Base-by-base conservation (phyloP, 2,329 filamentous ascomycete genomes). In the Penicillium frequentans region DNA sequence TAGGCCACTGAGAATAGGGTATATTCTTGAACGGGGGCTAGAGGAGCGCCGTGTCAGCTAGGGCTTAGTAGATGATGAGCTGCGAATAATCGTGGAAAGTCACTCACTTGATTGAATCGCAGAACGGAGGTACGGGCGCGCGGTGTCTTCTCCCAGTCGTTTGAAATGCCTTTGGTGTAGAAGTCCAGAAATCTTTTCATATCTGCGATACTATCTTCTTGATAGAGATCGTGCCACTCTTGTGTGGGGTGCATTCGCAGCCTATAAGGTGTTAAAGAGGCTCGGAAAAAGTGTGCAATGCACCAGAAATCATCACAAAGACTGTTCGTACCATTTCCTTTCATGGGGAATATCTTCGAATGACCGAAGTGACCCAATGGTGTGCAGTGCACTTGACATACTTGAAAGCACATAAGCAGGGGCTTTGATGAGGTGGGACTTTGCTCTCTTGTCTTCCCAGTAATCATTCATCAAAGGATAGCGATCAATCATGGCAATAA, bases 151-250 rank as follows among this genome's bases (percentile, higher is more conserved):
- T 60, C 55, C 58, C 58, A 58, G 6, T 55, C 52, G 16, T 58
- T 60, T 11, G 42, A 16, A 14, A 55, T 51, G 2, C 49, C 55
- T 24, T 60, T 63, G 1, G 53, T 29, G n/a, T 59, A 64, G 23
- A 21, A 49, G 29, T 64, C 62, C 16, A 49, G 61, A 19, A 63
- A 64, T 1, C 43, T 27, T 13, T 63, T 62, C 3, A 70, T 47
- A 9, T 71, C 66, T 19, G 68, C 61, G 0, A 42, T 66, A 1
- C 57, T 43, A 5, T 60, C 53, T 2, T 50, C 31, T 8, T 31
- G 55, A 49, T 71, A 72, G 0, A 72, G n/a, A 44, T 72, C 69
- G 26, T 64, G 57, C 68, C 70, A 70, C 35, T 72, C 69, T 33
- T 70, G 67, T 0, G 64, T 64, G 1, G 56, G 33, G 44, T 71